A percentile compares a stretch with the other conserved stretches of the same genome.
Evolutionary conservation across 1,284 basidiomycete genomes (phyloP).

Genomic region (Veloporphyrellus conicus): DNA sequence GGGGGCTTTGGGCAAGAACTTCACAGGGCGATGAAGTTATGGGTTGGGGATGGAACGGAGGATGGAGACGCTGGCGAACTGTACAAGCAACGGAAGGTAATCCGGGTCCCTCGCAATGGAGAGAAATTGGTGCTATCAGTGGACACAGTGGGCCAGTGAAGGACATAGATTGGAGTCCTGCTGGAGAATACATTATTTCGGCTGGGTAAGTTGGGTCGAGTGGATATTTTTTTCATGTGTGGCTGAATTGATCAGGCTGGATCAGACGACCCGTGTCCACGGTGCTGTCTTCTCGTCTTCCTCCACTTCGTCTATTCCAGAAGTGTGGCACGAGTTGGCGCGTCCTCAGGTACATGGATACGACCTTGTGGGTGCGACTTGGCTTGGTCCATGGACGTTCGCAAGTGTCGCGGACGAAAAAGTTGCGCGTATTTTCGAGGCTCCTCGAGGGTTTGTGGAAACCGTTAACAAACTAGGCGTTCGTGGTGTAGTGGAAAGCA

Average conservation of each 20-base stretch:
- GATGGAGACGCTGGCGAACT: conserved; percentile 80
- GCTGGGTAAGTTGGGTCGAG: conserved; percentile 53
- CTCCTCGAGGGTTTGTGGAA: conserved; percentile 73
- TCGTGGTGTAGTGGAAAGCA: conserved; percentile 41
- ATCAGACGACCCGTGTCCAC: conserved; percentile 88
- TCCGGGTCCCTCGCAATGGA: conserved; percentile 54
- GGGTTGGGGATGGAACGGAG: conserved; percentile 89
- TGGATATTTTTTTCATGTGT: neutral
- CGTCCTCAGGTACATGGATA: conserved; percentile 95
- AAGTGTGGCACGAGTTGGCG: conserved; percentile 79
- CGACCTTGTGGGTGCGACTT: conserved; percentile 78
- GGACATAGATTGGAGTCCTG: conserved; percentile 79
- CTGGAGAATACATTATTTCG: conserved; percentile 79
- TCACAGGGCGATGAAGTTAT: conserved; percentile 57
- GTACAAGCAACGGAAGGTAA: conserved; percentile 13
- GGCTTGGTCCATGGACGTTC: conserved; percentile 73
- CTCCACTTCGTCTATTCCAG: conserved; percentile 6
- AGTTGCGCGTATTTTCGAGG: conserved; percentile 86
- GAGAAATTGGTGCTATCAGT: conserved; percentile 68
- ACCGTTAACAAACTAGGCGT: conserved; percentile 50
- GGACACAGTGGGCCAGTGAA: conserved; percentile 80
- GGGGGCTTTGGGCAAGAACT: conserved; percentile 67
- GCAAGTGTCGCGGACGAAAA: conserved; percentile 91
- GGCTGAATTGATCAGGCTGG: conserved; percentile 47
- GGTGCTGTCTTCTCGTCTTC: conserved; percentile 41